These are phyloP conservation scores for Lippia alba DNA, from an alignment of 305 asterid species.

Conservation along the genomic window DNA sequence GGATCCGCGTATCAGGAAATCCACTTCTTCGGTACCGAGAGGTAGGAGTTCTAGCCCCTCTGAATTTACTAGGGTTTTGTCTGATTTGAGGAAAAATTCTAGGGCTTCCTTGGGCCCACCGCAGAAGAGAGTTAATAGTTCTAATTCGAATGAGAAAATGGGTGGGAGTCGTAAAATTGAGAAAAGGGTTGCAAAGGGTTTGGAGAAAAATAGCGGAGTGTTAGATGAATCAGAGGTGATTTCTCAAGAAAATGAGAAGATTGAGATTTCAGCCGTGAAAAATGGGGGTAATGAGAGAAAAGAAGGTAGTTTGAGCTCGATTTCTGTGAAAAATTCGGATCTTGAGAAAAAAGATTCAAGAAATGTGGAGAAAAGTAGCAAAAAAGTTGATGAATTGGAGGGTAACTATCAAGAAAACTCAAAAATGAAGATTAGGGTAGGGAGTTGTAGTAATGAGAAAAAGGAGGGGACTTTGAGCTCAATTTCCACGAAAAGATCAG, in stretches of 20 bases:
- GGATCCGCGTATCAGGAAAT: constrained; percentile 60
- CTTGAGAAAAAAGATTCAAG: constrained; percentile 38
- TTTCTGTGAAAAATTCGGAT: constrained; percentile 34
- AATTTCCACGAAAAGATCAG: constrained; percentile 22
- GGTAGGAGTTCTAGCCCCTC: constrained; percentile 96
- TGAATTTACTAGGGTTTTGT: constrained; percentile 58
- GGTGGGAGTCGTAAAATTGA: constrained; percentile 45
- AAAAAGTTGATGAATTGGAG: constrained; percentile 28
- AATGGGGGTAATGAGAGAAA: constrained; percentile 34
- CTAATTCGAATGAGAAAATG: constrained; percentile 35
- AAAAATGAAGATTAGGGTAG: constrained; percentile 32
- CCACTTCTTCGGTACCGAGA: constrained; percentile 73
- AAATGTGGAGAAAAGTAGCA: constrained; percentile 35
- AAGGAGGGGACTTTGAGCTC: constrained; percentile 36
- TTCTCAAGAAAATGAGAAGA: constrained; percentile 32
- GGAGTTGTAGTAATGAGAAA: constrained; percentile 32
- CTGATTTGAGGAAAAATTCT: constrained; percentile 52
- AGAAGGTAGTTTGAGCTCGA: constrained; percentile 36
- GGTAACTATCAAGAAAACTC: constrained; percentile 29
- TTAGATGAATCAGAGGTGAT: constrained; percentile 31
- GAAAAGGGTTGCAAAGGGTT: constrained; percentile 39
- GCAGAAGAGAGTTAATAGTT: constrained; percentile 34
- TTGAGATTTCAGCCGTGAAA: constrained; percentile 33
- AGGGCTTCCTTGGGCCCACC: constrained; percentile 48
- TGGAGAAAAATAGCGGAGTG: constrained; percentile 38